Conservation (phyloP, 2,329 filamentous ascomycete species). For the Remersonia thermophila region DNA sequence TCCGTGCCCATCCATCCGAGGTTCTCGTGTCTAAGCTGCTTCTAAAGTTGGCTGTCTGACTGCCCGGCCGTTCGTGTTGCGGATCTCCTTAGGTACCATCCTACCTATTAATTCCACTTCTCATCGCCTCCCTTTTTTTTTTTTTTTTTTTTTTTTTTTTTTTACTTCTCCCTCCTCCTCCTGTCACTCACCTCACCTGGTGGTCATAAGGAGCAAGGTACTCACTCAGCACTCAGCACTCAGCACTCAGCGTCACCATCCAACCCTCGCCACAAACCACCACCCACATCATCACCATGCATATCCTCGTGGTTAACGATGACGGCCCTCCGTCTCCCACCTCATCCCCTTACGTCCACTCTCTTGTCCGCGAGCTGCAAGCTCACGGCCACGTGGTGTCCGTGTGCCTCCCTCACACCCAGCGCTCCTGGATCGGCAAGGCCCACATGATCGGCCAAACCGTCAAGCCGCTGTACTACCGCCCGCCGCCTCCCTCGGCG, state of each 20-base stretch:
- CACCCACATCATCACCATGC: conserved; percentile 30
- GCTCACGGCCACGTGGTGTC: conserved; percentile 73
- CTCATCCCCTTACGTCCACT: conserved; percentile 71
- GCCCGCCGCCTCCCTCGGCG: conserved; percentile 32
- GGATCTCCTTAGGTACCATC: too few relatives aligned
- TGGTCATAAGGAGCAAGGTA: too few relatives aligned
- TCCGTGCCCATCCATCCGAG: not conserved
- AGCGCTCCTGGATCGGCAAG: conserved; percentile 97
- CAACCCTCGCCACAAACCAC: not conserved
- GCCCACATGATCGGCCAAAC: conserved; percentile 89
- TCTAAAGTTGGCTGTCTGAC: not conserved
- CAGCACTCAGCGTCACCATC: not conserved
- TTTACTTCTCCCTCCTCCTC: not conserved
- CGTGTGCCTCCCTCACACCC: conserved; percentile 79
- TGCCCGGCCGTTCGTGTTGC: not conserved
- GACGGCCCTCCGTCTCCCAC: conserved; percentile 68
- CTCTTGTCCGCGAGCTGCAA: conserved; percentile 58
- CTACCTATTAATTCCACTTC: too few relatives aligned
- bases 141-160: too few relatives aligned
- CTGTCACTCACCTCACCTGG: too few relatives aligned
- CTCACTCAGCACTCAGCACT: not conserved
- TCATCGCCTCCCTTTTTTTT: too few relatives aligned
- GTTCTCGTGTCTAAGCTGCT: too few relatives aligned
- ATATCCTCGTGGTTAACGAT: conserved; percentile 62
- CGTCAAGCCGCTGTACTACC: conserved; percentile 75